These are phyloP conservation scores for Pyracantha coccinea DNA, from an alignment of 331 rosid genomes.

Conservation along the genomic window DNA sequence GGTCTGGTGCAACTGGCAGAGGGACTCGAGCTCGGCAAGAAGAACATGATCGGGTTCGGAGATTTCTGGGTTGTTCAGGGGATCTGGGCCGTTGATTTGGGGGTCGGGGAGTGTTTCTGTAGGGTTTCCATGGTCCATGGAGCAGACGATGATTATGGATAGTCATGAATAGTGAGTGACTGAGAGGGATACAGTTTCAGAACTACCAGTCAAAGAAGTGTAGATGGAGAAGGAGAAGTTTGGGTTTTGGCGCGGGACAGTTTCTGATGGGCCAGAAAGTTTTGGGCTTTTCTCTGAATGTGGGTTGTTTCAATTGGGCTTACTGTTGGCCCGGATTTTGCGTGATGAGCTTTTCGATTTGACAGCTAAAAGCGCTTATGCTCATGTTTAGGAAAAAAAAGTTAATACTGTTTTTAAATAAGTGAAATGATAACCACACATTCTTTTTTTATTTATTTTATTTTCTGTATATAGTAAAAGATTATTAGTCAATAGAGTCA, in stretches of 20 bases:
- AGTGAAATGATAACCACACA: too few relatives aligned
- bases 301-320: neutral
- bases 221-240: neutral
- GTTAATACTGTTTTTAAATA: too few relatives aligned
- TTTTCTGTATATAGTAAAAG: too few relatives aligned
- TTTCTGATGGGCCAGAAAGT: neutral
- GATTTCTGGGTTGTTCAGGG: slow-evolving; percentile 1
- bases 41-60: slow-evolving; percentile 13
- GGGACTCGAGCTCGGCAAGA: slow-evolving; percentile 25
- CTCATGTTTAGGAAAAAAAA: too few relatives aligned
- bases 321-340: neutral
- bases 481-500: too few relatives aligned
- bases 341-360: too few relatives aligned
- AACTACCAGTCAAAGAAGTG: slow-evolving; percentile 51
- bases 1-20: slow-evolving; percentile 10
- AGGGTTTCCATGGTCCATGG: slow-evolving; percentile 35
- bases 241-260: neutral
- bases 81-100: slow-evolving; percentile 5
- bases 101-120: slow-evolving; percentile 6
- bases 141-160: neutral
- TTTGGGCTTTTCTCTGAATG: neutral
- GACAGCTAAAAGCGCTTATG: too few relatives aligned
- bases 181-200: slow-evolving; percentile 3
- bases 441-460: too few relatives aligned
- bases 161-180: slow-evolving; percentile 13